These are phyloP conservation scores for Rhodotorula sp. DNA, from an alignment of 1,284 basidiomycete genomes.

Conservation along the genomic window DNA sequence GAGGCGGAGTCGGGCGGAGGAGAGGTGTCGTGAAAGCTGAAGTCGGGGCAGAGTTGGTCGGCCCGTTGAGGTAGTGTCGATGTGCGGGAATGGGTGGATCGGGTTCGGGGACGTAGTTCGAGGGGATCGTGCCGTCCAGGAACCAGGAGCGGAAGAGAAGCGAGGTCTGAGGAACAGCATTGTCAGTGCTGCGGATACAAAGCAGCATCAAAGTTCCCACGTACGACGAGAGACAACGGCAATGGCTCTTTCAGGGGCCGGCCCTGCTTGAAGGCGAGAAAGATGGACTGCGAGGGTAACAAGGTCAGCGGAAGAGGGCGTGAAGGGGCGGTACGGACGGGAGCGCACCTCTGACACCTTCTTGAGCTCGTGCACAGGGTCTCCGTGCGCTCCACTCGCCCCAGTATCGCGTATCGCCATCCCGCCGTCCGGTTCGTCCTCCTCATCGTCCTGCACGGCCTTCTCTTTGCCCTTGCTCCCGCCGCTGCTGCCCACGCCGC, in stretches of 20 bases:
- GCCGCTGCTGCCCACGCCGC: conserved; percentile 5
- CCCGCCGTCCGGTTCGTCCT: conserved; percentile 31
- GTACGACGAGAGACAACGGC: conserved; percentile 36
- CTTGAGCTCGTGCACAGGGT: conserved; percentile 20
- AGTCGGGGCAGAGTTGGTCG: background rate
- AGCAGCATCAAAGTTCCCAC: background rate
- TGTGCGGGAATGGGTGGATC: conserved; percentile 10
- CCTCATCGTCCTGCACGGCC: background rate
- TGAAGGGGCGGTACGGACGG: too few relatives aligned
- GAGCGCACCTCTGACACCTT: conserved; percentile 30
- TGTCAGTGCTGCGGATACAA: background rate
- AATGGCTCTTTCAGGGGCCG: conserved; percentile 33
- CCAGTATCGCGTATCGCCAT: conserved; percentile 16
- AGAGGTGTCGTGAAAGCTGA: background rate
- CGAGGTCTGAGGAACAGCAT: conserved; percentile 6
- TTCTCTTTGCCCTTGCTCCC: conserved; percentile 9
- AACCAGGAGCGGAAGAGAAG: conserved; percentile 30
- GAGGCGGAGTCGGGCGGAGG: background rate
- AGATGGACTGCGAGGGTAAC: conserved; percentile 21
- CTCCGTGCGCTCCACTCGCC: background rate
- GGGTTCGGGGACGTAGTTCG: conserved; percentile 24
- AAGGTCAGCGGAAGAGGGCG: too few relatives aligned
- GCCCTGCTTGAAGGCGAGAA: conserved; percentile 40
- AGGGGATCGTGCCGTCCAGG: conserved; percentile 39
- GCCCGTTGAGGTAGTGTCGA: background rate